Base-by-base conservation (phyloP, 2,329 filamentous ascomycete species). In the Ophiostoma sp. region DNA sequence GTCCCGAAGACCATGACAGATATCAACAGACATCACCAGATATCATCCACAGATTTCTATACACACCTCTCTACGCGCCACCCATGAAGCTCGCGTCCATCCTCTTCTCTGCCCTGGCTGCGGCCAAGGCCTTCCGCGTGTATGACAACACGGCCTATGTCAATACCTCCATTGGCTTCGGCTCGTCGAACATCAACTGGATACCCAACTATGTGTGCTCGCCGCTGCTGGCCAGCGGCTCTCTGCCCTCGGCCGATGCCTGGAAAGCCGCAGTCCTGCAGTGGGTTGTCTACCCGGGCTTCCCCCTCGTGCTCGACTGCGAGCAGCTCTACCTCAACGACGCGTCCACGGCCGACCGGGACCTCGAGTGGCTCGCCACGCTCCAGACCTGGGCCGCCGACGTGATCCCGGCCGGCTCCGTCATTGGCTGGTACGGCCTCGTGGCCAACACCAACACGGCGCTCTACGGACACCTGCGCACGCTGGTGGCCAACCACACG, bases 231-330 rank as follows among this genome's bases (percentile, higher is more conserved):
- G 52, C 52, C 23, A n/a, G n/a, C 11, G 52, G 52, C 23, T 27
- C 52, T 10, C 52, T 57, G 33, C 70, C 70, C 17, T 20, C 39
- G 23, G 70, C 67, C 33, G 68, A 41, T 8, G 31, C 35, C 52
- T 71, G 68, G 68, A 67, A 70, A 52, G 44, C 39, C 57, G 41
- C 44, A 17, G 70, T 71, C 31, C 65, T 13, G 23, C 65, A 67
- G 41, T 71, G 70, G 68, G n/a, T 67, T 11, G 52, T 68, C 44
- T 71, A 71, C 66, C 68, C 70, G 7, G 70, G 70, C 68, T 70
- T 70, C 66, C 70, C 70, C 10, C 65, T 71, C 20, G 70, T 71
- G 13, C 70, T 71, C 66, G 68, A 70, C 68, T 71, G 70, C 68
- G 70, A 71, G 48, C 65, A 68, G 52, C 68, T 71, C n/a, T 71